These are phyloP conservation scores for Barnettozyma populi DNA, from an alignment of 805 yeast species.

Conservation along the genomic window DNA sequence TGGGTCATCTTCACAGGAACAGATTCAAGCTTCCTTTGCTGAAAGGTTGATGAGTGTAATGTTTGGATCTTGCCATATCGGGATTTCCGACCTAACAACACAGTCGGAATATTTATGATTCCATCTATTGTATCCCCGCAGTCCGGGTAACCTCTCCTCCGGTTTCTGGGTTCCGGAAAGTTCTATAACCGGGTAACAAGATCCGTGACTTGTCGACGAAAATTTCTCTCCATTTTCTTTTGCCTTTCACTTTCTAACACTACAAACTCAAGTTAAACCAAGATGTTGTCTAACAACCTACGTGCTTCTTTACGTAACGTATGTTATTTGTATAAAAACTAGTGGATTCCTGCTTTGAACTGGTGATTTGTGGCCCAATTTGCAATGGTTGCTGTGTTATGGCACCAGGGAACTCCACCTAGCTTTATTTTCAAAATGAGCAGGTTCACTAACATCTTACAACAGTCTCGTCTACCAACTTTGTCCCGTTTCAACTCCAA, in stretches of 20 bases:
- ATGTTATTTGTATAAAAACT: constrained; percentile 7
- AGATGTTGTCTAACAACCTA: constrained; percentile 25
- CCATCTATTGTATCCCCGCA: no score
- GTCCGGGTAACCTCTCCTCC: no score
- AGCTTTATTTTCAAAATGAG: background rate
- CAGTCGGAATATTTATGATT: no score
- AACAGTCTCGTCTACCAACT: constrained; percentile 24
- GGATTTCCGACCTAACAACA: background rate
- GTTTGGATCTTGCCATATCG: background rate
- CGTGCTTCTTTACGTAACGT: constrained; percentile 25
- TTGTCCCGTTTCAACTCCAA: constrained; percentile 42
- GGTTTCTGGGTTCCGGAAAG: constrained; percentile 5
- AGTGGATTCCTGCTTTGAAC: background rate
- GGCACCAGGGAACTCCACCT: background rate
- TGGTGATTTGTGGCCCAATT: background rate
- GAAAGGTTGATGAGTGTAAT: background rate
- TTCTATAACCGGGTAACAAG: constrained; percentile 3
- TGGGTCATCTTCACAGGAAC: background rate
- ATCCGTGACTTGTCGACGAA: background rate
- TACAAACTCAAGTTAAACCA: constrained; percentile 2
- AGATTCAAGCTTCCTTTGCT: background rate
- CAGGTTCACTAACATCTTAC: constrained; percentile 13
- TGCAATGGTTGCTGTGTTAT: background rate
- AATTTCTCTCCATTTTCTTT: constrained; percentile 1
- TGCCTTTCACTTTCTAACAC: background rate